Evolutionary conservation across 495 filamentous ascomycete genomes (phyloP), one percentile per base, ranked within the genome.

Genomic region (Aspergillus cristatus): DNA sequence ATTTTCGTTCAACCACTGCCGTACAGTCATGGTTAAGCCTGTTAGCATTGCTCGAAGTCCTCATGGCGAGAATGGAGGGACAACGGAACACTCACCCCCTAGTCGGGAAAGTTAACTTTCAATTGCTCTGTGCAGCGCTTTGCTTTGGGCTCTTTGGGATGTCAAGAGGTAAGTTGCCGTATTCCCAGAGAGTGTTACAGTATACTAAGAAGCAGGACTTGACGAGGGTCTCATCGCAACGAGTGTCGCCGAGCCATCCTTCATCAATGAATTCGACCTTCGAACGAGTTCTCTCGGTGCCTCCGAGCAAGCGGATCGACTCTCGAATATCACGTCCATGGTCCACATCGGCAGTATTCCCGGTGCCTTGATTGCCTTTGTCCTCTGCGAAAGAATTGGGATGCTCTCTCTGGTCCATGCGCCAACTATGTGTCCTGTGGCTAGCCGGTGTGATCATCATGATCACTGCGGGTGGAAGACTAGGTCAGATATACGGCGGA

Each of bases 271-370:
- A 34, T 49, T 50, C 24, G 14, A 46, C 14, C 26, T 48, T 7
- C 12, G 37, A 3, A 32, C 37, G 2, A 36, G 64, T 12, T 71
- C 68, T 14, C 70, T 78, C 46, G 65, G 65, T 48, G 68, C 70
- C 1, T 40, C 41, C 3, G 28, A 55, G 15, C 35, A 44, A 39
- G 71, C 75, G 6, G 69, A 75, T 38, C 71, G 70, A 42, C 70
- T 74, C 35, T 74, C 67, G 14, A 79, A 78, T 49, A 68, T 81
- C 32, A 75, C 77, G 0, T 58, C 74, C 14, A 81, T 79, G 77
- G 77, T 79, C 3, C 74, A 78, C 30, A 68, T 81, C 25, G 77
- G 77, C 1, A 68, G 63, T 36, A 65, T 81, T 13, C 66, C 53
- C 0, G 77, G 77, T 1, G 72, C 73, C 3, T 46, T 76, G 6